A percentile compares a stretch with the other conserved stretches of the same genome.
Conservation (phyloP, 352 stramenopile species). For the Globisporangium abappressorium region DNA sequence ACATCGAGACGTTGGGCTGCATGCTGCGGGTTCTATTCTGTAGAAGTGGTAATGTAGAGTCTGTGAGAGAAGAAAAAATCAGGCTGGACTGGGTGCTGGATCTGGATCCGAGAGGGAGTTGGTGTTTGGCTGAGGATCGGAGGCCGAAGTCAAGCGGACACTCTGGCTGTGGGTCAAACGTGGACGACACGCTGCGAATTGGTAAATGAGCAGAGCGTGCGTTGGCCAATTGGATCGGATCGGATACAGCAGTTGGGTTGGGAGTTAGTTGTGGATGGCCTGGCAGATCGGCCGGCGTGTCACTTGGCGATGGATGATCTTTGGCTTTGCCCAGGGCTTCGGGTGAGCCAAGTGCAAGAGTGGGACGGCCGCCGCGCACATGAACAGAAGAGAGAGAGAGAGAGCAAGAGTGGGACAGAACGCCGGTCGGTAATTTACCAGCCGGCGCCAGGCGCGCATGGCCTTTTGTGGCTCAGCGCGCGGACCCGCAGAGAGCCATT, state of each 20-base stretch:
- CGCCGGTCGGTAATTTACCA: background rate
- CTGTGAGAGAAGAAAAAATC: background rate
- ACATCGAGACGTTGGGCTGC: slow-evolving; percentile 8
- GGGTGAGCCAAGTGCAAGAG: slow-evolving; percentile 9
- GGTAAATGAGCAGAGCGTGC: slow-evolving; percentile 5
- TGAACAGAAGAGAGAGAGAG: background rate
- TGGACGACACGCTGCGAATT: slow-evolving; percentile 4
- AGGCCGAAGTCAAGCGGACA: background rate
- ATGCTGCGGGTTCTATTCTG: background rate
- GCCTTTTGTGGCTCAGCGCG: background rate
- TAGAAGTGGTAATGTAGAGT: background rate
- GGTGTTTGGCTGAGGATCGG: background rate
- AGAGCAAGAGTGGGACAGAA: slow-evolving; percentile 5
- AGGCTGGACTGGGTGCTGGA: background rate
- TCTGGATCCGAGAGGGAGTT: background rate
- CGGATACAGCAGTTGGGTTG: slow-evolving; percentile 8
- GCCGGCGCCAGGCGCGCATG: background rate
- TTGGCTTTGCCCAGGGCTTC: background rate
- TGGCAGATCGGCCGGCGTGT: slow-evolving; percentile 4
- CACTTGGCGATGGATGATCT: slow-evolving; percentile 6
- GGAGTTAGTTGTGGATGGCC: background rate
- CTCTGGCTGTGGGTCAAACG: background rate
- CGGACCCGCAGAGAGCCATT: slow-evolving; percentile 8
- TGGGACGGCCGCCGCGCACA: slow-evolving; percentile 8
- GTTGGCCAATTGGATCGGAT: background rate